These are phyloP conservation scores for Austroboletus eburneus DNA, from an alignment of 768 basidiomycete species.

Conservation along the genomic window DNA sequence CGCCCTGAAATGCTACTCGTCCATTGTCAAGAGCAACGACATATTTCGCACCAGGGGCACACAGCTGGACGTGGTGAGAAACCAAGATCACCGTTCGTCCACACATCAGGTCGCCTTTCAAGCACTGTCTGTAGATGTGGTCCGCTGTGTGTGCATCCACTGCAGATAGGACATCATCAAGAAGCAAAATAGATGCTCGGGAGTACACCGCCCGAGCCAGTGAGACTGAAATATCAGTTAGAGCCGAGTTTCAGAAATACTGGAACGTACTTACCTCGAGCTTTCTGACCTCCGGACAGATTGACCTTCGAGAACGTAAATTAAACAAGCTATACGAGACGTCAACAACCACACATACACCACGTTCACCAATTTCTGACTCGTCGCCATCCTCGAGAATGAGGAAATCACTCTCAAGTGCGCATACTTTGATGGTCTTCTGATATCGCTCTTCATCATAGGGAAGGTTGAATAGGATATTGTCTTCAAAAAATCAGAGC, in stretches of 20 bases:
- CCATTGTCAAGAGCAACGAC: slow-evolving; percentile 74
- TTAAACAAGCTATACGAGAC: neutral
- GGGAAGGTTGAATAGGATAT: slow-evolving; percentile 79
- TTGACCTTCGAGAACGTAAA: slow-evolving; percentile 25
- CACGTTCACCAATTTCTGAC: slow-evolving; percentile 84
- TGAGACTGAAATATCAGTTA: slow-evolving; percentile 44
- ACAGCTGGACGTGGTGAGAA: slow-evolving; percentile 92
- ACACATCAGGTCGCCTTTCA: slow-evolving; percentile 71
- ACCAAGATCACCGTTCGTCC: slow-evolving; percentile 84
- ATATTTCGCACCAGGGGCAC: slow-evolving; percentile 73
- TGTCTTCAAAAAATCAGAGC: slow-evolving; percentile 36
- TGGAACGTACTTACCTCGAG: slow-evolving; percentile 45
- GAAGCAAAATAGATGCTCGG: slow-evolving; percentile 70
- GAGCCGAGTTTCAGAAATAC: neutral
- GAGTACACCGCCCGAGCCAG: slow-evolving; percentile 88
- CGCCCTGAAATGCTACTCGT: slow-evolving; percentile 71
- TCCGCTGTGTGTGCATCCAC: slow-evolving; percentile 87
- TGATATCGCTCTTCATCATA: slow-evolving; percentile 70
- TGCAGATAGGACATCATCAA: slow-evolving; percentile 75
- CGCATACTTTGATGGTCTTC: slow-evolving; percentile 72
- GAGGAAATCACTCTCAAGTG: slow-evolving; percentile 68
- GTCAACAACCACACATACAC: slow-evolving; percentile 39
- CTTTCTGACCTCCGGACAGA: slow-evolving; percentile 58
- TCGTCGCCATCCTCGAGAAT: slow-evolving; percentile 88
- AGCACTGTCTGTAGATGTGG: slow-evolving; percentile 74